phyloP scores from a whole-genome alignment of 495 filamentous ascomycete genomes.

The Massariosphaeria phaeospora region DNA sequence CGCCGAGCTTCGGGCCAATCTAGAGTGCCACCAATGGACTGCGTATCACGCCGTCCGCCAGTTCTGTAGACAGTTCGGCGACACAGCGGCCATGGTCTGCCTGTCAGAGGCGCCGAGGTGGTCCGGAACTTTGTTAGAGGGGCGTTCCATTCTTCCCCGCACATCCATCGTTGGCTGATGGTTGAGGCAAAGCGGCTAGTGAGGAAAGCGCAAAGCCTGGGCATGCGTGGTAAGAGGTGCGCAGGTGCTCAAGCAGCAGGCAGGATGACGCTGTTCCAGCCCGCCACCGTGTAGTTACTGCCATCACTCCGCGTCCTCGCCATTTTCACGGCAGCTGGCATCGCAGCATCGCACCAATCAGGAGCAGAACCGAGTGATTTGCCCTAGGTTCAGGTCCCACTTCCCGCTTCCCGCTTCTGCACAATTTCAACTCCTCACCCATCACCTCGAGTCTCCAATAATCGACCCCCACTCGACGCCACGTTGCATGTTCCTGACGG shows the following conservation, averaged over 20 bases:
- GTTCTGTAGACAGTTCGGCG: neutral
- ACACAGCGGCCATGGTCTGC: neutral
- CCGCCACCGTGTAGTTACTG: conserved; percentile 1
- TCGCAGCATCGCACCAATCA: neutral
- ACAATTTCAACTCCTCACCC: no score
- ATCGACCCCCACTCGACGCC: no score
- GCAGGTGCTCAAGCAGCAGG: no score
- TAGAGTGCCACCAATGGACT: no score
- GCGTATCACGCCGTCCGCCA: neutral
- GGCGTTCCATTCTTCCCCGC: neutral
- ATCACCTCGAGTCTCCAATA: no score
- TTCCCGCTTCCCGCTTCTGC: no score
- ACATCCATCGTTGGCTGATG: neutral
- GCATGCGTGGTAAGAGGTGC: neutral
- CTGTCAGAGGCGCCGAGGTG: neutral
- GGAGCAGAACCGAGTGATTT: neutral
- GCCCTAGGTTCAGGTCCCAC: no score
- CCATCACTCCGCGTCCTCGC: no score
- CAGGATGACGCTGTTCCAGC: conserved; percentile 12
- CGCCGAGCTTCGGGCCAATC: neutral
- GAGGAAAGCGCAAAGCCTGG: neutral
- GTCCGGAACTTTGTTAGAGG: no score
- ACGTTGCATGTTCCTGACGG: no score
- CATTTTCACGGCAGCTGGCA: neutral
- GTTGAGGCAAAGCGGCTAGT: neutral